Evolutionary conservation across 2,329 filamentous ascomycete genomes (phyloP).

Genomic region (Aureobasidium pullulans): DNA sequence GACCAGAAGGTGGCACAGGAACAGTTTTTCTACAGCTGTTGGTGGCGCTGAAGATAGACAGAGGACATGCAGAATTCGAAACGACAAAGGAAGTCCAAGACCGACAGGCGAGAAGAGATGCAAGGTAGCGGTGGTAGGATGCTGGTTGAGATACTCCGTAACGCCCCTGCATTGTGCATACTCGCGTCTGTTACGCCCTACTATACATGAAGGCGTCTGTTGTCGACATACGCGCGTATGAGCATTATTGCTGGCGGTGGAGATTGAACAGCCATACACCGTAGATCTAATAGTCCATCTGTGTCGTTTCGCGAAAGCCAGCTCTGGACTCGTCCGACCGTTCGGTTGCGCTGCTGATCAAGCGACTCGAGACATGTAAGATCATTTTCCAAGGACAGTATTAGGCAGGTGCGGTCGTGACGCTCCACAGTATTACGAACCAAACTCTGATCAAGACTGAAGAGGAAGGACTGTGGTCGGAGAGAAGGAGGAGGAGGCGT

Average conservation of each 20-base stretch:
- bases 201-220: neutral
- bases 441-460: neutral
- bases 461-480: neutral
- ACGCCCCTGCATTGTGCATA: neutral
- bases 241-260: neutral
- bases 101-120: conserved; percentile 3
- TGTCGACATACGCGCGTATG: neutral
- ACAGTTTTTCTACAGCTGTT: neutral
- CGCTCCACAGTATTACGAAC: neutral
- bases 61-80: neutral
- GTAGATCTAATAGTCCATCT: neutral
- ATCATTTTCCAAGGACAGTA: neutral
- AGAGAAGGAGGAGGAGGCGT: neutral
- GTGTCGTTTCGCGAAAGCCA: neutral
- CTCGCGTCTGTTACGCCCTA: neutral
- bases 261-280: neutral
- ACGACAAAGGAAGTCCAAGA: neutral
- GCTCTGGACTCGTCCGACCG: neutral
- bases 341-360: neutral
- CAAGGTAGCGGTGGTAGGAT: neutral
- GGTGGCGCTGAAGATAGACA: neutral
- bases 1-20: neutral
- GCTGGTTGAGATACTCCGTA: neutral
- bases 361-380: neutral
- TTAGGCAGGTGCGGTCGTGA: neutral